A percentile compares a stretch with the other conserved stretches of the same genome.
Evolutionary conservation across 116 monocot genomes (phyloP).

Genomic region (Zostera marina): DNA sequence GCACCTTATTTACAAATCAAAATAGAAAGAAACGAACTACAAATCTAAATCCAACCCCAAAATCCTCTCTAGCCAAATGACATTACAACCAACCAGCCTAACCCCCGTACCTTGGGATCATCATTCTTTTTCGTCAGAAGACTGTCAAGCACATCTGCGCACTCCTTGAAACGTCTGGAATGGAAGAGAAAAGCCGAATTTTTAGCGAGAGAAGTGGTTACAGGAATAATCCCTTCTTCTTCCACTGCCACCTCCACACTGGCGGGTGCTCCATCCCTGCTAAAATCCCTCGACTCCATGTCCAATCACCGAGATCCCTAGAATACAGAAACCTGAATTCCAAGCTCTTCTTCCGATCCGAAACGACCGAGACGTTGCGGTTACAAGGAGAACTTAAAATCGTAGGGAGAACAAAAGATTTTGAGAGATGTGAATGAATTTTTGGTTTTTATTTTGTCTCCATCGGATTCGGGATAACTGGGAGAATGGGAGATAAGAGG

Average conservation of each 20-base stretch:
- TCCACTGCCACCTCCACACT: neutral
- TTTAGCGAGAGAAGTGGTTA: neutral
- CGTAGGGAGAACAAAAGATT: no score
- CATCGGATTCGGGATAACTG: no score
- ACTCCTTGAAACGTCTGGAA: constrained; percentile 2
- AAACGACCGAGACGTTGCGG: no score
- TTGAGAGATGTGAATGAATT: no score
- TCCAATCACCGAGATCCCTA: no score
- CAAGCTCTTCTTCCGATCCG: no score
- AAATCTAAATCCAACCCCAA: neutral
- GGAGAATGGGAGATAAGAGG: no score
- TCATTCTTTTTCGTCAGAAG: neutral
- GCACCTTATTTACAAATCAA: neutral
- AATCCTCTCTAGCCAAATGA: neutral
- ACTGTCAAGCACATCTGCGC: constrained; percentile 10
- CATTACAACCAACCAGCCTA: neutral
- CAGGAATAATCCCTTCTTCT: neutral
- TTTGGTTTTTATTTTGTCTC: no score
- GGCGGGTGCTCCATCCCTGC: neutral
- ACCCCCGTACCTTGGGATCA: neutral
- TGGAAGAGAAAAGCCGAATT: neutral
- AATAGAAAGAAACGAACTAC: neutral
- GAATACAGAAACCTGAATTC: no score
- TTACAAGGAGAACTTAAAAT: no score
- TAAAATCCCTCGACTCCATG: neutral